Percentiles rank a stretch among this genome's conserved stretches.
These are phyloP conservation scores for Thalassiosira ordinaria DNA, from an alignment of 352 stramenopile genomes.

Conservation along the genomic window DNA sequence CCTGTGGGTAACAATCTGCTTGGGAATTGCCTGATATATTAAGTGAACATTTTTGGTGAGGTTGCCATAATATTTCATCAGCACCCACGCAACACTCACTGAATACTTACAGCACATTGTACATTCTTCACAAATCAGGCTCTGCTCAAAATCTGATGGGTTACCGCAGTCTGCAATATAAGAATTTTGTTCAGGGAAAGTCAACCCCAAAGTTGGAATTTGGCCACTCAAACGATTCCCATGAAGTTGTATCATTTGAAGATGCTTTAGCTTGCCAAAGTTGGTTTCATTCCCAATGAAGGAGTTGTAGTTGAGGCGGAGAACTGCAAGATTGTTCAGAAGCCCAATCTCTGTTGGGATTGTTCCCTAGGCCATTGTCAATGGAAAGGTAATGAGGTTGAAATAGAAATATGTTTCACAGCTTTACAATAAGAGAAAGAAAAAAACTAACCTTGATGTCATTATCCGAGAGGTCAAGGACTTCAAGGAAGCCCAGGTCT, in stretches of 20 bases:
- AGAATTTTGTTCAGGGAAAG: no score
- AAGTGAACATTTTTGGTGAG: not conserved
- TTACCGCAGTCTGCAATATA: no score
- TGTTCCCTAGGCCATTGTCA: slow-evolving; percentile 19
- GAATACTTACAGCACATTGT: slow-evolving; percentile 57
- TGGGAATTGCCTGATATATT: slow-evolving; percentile 20
- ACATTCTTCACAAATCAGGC: slow-evolving; percentile 31
- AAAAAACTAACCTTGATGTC: slow-evolving; percentile 44
- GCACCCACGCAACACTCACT: no score
- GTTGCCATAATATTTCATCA: no score
- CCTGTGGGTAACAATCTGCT: slow-evolving; percentile 28
- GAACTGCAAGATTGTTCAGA: slow-evolving; percentile 27
- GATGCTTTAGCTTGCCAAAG: slow-evolving; percentile 17
- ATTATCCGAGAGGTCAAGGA: slow-evolving; percentile 52
- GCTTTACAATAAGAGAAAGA: no score
- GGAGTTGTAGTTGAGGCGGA: slow-evolving; percentile 48
- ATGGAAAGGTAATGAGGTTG: not conserved
- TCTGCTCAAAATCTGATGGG: slow-evolving; percentile 40
- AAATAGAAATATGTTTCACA: slow-evolving; percentile 5
- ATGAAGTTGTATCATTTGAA: slow-evolving; percentile 50
- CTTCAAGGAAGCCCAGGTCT: slow-evolving; percentile 15
- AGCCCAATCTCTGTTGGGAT: slow-evolving; percentile 35
- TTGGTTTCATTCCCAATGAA: slow-evolving; percentile 40
- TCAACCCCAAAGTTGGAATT: no score
- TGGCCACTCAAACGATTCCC: slow-evolving; percentile 33